Conservation (phyloP, 176 grass and related monocot genomes). For the Canna indica region DNA sequence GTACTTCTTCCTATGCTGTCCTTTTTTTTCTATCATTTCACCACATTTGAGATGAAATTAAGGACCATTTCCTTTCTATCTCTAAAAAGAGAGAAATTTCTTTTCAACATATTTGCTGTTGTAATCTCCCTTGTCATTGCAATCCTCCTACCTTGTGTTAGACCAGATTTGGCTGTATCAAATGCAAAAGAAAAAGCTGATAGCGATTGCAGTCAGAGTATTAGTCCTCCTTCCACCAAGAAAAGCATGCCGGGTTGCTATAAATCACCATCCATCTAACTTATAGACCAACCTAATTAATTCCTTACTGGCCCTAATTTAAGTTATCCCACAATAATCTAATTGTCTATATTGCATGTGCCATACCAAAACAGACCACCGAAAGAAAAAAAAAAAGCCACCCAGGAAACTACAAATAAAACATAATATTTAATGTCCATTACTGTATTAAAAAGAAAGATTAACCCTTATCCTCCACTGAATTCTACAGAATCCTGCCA, state of each 20-base stretch:
- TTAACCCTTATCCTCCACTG: background rate
- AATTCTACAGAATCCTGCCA: background rate
- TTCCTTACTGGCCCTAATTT: background rate
- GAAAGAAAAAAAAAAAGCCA: background rate
- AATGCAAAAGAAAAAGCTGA: no score
- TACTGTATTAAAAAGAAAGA: background rate
- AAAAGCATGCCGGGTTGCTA: background rate
- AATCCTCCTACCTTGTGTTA: no score
- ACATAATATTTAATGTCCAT: background rate
- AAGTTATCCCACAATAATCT: background rate
- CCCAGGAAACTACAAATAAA: background rate
- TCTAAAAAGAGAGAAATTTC: no score
- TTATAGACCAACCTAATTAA: background rate
- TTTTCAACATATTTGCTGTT: no score
- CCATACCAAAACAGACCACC: background rate
- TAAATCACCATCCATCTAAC: background rate
- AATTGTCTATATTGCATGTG: background rate
- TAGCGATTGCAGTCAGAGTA: background rate
- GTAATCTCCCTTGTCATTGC: no score
- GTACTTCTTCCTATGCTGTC: no score
- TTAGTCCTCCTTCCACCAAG: background rate
- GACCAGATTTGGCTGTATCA: no score
- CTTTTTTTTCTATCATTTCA: no score
- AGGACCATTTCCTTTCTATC: no score
- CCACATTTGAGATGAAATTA: no score